Percentiles rank a stretch among this genome's conserved stretches.
Conservation (phyloP, 768 basidiomycete genomes). For the Podaxis sp. region DNA sequence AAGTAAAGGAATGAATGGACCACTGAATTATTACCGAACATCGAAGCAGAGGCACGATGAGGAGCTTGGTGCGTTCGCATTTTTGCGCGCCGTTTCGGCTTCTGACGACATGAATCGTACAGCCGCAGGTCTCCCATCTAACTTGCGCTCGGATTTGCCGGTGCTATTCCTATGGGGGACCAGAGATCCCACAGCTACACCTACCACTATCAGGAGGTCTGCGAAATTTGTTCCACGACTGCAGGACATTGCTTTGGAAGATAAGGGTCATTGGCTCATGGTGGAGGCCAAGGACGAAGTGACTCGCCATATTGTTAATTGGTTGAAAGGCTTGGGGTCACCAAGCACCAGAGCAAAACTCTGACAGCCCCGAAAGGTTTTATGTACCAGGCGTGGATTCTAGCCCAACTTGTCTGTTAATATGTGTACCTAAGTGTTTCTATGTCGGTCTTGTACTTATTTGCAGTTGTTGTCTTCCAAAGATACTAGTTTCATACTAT, state of each 20-base stretch:
- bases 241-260: slow-evolving; percentile 52
- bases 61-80: slow-evolving; percentile 41
- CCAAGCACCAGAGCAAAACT: slow-evolving; percentile 14
- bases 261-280: slow-evolving; percentile 70
- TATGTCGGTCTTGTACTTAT: not conserved
- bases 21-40: slow-evolving; percentile 79
- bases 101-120: slow-evolving; percentile 5
- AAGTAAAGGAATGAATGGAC: slow-evolving; percentile 59
- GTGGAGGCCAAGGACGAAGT: slow-evolving; percentile 58
- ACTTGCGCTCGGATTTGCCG: slow-evolving; percentile 49
- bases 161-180: slow-evolving; percentile 65
- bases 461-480: slow-evolving; percentile 1
- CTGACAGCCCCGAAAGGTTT: not conserved
- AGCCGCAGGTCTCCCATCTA: slow-evolving; percentile 45
- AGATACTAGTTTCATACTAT: too few species aligned
- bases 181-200: slow-evolving; percentile 48
- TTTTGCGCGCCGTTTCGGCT: not conserved
- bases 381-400: not conserved
- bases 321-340: slow-evolving; percentile 40
- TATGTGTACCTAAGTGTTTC: not conserved
- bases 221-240: slow-evolving; percentile 51
- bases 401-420: not conserved
- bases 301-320: slow-evolving; percentile 44
- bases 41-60: slow-evolving; percentile 62
- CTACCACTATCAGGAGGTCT: slow-evolving; percentile 39